Evolutionary conservation across 371 early-diverging fungal genomes (phyloP), one percentile per base, ranked within the genome.

Genomic region (Mortierella sp.): DNA sequence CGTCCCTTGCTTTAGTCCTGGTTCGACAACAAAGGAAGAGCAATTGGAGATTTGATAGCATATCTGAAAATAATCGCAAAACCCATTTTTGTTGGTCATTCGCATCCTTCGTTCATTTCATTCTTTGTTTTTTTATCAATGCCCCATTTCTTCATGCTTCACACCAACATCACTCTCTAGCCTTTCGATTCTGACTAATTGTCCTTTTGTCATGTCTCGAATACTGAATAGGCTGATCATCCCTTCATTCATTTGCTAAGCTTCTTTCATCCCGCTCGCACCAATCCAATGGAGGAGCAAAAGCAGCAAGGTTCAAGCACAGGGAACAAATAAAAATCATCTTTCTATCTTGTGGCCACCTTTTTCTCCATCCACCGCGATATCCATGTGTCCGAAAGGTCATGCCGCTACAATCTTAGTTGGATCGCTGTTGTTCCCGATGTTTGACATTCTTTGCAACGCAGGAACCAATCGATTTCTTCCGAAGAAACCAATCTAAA

Each of bases 11-110:
- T 51, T 21, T 4, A 51, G 51, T 18, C 5, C 51, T 51, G 18
- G 21, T 21, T 21, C 51, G 21, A 51, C 51, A 51, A 5, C 51
- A 32, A 60, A 58, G 29, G 60, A 60, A 16, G 29, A 58, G 32
- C 32, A 60, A 60, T 5, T 12, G 4, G 29, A 58, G 12, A 32
- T 60, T 29, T 58, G 58, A 60, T 60, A 32, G 18, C 60, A 60
- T 60, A 60, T 60, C 60, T 60, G 60, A 60, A 60, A 12, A 60
- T 60, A 5, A 60, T 60, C 60, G 35, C 60, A 32, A 29, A 46
- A 32, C 60, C 60, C 35, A 60, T 35, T 58, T 29, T 58, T 58
- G 29, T 12, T 58, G 4, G 27, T 58, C 10, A 24, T 29, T 3
- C 24, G 11, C 58, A 4, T n/a, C 58, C 29, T 27, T 27, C 12